phyloP scores from a whole-genome alignment of 805 yeast species.

The Suhomyces canberraensis region DNA sequence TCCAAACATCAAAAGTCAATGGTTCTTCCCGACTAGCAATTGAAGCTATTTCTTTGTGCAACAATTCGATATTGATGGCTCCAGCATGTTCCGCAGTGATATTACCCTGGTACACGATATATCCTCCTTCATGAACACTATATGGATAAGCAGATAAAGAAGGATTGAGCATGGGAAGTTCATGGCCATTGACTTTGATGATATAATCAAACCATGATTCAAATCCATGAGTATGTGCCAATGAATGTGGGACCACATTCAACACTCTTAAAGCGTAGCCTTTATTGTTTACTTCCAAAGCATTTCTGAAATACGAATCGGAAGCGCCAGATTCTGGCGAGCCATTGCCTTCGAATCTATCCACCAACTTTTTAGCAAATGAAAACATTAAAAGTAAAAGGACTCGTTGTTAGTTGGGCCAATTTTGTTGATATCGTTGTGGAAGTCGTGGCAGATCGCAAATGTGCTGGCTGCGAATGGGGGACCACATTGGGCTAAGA shows the following conservation, averaged over 20 bases:
- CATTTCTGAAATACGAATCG: constrained; percentile 37
- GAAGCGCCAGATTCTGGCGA: constrained; percentile 9
- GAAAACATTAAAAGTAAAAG: constrained; percentile 32
- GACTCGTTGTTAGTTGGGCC: too few relatives aligned
- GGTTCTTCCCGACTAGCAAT: constrained; percentile 30
- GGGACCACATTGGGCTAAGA: background rate
- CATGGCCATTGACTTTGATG: constrained; percentile 74
- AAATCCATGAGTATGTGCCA: constrained; percentile 38
- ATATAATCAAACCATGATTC: constrained; percentile 89
- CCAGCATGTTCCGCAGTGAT: constrained; percentile 34
- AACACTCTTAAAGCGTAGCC: constrained; percentile 41
- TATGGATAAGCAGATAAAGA: constrained; percentile 26
- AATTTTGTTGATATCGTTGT: background rate
- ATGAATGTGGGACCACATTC: constrained; percentile 37
- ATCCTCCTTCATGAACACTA: constrained; percentile 39
- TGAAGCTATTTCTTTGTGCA: constrained; percentile 41
- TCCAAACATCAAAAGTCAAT: constrained; percentile 69
- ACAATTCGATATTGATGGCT: constrained; percentile 38
- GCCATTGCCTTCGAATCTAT: constrained; percentile 32
- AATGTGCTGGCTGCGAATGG: background rate
- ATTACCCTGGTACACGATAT: constrained; percentile 34
- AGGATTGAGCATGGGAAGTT: constrained; percentile 42
- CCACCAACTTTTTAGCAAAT: constrained; percentile 42
- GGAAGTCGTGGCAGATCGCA: background rate
- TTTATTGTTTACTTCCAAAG: constrained; percentile 32